A percentile compares a stretch with the other conserved stretches of the same genome.
Conservation (phyloP, 1,284 basidiomycete genomes). For the Tranzscheliella williamsii region DNA sequence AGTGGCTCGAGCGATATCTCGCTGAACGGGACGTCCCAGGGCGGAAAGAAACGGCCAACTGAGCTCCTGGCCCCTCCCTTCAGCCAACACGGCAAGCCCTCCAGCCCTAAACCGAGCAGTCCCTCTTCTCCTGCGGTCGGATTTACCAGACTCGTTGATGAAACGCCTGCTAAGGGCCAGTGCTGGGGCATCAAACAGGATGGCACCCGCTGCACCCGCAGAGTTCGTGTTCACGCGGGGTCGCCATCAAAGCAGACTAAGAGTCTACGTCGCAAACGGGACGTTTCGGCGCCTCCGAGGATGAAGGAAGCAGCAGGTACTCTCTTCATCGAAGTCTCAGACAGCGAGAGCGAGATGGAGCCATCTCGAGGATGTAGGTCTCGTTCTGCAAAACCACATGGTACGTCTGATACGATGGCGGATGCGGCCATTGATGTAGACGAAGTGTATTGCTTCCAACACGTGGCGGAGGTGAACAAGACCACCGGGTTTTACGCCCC, state of each 20-base stretch:
- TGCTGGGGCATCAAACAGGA: conserved; percentile 50
- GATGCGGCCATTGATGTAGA: conserved; percentile 9
- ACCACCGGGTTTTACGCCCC: conserved; percentile 25
- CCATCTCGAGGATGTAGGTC: too few species aligned
- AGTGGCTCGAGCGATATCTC: too few species aligned
- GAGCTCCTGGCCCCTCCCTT: too few species aligned
- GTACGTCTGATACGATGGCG: too few species aligned
- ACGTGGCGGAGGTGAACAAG: conserved; percentile 43
- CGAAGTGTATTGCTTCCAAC: conserved; percentile 40
- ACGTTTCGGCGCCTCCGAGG: conserved; percentile 2
- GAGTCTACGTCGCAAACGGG: not conserved
- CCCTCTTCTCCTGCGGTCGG: not conserved
- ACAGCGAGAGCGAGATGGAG: too few species aligned
- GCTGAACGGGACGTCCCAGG: too few species aligned
- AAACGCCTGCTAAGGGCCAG: conserved; percentile 21
- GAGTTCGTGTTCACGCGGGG: not conserved
- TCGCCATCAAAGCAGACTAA: not conserved
- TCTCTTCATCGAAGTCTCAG: conserved; percentile 12
- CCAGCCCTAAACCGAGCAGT: not conserved
- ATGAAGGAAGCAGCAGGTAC: not conserved
- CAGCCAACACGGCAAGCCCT: too few species aligned
- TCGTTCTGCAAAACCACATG: not conserved
- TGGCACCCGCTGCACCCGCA: conserved; percentile 33
- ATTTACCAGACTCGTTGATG: not conserved
- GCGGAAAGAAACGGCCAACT: too few species aligned